Evolutionary conservation across 805 yeast species (phyloP).

Genomic region (Lachancea mirantina): DNA sequence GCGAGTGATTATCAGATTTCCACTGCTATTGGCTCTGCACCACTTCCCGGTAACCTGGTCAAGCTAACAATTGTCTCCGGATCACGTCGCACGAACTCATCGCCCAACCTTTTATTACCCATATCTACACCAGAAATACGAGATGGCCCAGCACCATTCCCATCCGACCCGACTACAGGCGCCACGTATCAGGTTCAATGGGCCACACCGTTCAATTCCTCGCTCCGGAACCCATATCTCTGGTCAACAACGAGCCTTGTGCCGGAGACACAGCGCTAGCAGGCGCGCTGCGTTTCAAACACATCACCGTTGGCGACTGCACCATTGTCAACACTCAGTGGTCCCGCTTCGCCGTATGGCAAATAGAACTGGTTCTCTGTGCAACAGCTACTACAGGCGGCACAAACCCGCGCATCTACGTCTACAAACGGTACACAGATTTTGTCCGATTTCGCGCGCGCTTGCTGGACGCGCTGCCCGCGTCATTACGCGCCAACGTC

Average conservation of each 20-base stretch:
- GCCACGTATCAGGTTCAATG: constrained; percentile 4
- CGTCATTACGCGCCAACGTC: constrained; percentile 27
- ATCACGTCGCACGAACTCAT: too few relatives aligned
- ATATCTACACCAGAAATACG: too few relatives aligned
- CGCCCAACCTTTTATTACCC: too few relatives aligned
- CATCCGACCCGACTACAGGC: background rate
- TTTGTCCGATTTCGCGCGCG: constrained; percentile 42
- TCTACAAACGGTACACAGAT: constrained; percentile 61
- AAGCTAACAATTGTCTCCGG: too few relatives aligned
- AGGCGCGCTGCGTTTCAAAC: constrained; percentile 5
- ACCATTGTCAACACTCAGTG: constrained; percentile 25
- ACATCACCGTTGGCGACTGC: constrained; percentile 21
- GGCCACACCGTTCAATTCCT: constrained; percentile 10
- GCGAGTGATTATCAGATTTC: too few relatives aligned
- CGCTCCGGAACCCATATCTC: constrained; percentile 25
- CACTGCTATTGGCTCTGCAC: too few relatives aligned
- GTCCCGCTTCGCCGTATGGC: constrained; percentile 26
- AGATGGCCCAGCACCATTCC: background rate
- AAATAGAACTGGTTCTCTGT: constrained; percentile 18
- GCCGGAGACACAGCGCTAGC: constrained; percentile 1
- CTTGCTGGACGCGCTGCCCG: constrained; percentile 32
- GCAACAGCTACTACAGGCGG: constrained; percentile 2
- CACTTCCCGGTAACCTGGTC: too few relatives aligned
- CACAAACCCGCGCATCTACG: constrained; percentile 27
- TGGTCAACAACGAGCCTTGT: constrained; percentile 16